Conservation (phyloP, 768 basidiomycete genomes). For the Saitozyma podzolica region DNA sequence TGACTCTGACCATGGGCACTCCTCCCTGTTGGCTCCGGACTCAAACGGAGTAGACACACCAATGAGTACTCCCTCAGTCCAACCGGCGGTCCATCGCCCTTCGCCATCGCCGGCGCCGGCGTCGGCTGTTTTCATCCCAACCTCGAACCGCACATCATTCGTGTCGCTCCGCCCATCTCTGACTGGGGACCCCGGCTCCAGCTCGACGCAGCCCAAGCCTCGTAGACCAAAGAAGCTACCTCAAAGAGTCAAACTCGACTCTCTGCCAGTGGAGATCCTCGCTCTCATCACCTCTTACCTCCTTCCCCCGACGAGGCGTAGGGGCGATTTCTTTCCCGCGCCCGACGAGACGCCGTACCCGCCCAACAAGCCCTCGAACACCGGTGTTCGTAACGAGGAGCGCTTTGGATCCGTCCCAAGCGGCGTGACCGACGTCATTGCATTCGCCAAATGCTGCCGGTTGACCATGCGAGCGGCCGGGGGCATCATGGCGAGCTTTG, state of each 20-base stretch:
- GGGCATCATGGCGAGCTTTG: conserved; percentile 2
- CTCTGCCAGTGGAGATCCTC: conserved; percentile 6
- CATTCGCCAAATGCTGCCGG: conserved; percentile 7
- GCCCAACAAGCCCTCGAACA: background rate
- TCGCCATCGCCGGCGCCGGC: no score
- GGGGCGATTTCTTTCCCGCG: background rate
- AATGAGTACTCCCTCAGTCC: no score
- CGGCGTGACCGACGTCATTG: conserved; percentile 8
- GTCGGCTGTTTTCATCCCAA: no score
- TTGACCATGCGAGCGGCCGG: conserved; percentile 3
- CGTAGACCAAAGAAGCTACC: no score
- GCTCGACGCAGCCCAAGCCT: no score
- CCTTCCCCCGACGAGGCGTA: background rate
- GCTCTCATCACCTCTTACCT: conserved; percentile 3
- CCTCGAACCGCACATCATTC: no score
- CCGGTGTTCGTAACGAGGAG: background rate
- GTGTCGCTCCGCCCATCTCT: no score
- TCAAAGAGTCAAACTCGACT: background rate
- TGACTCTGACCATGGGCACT: no score
- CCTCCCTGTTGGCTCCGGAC: no score
- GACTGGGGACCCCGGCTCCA: no score
- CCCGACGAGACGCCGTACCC: conserved; percentile 8
- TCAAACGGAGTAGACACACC: no score
- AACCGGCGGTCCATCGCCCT: no score
- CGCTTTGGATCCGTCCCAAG: conserved; percentile 12